phyloP scores from a whole-genome alignment of 768 basidiomycete genomes.

The Psilocybe sp. region DNA sequence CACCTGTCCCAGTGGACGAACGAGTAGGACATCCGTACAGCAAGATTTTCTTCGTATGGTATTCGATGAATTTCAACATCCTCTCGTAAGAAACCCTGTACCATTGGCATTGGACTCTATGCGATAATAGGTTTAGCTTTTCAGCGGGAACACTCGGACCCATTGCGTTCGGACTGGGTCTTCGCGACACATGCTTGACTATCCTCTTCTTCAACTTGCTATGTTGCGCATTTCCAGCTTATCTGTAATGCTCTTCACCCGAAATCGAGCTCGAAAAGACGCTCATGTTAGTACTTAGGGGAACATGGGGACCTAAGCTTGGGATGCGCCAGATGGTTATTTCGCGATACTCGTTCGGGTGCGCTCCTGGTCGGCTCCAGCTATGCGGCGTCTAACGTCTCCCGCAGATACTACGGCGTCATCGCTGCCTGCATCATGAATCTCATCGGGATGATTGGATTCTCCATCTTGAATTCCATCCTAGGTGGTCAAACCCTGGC shows the following conservation, averaged over 20 bases:
- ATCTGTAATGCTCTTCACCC: slow-evolving; percentile 40
- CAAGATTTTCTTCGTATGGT: slow-evolving; percentile 79
- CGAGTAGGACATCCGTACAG: slow-evolving; percentile 59
- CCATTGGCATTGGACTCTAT: no score
- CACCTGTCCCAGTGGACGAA: slow-evolving; percentile 53
- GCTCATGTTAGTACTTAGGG: slow-evolving; percentile 8
- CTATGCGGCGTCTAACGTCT: background rate
- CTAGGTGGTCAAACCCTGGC: slow-evolving; percentile 59
- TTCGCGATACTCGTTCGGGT: slow-evolving; percentile 44
- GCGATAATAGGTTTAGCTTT: slow-evolving; percentile 36
- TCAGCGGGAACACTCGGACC: slow-evolving; percentile 71
- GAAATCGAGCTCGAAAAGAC: background rate
- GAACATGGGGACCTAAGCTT: slow-evolving; percentile 77
- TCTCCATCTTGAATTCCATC: slow-evolving; percentile 70
- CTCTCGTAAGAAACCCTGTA: slow-evolving; percentile 36
- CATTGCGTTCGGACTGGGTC: slow-evolving; percentile 50
- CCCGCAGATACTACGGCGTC: slow-evolving; percentile 45
- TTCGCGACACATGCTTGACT: slow-evolving; percentile 61
- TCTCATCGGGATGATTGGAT: slow-evolving; percentile 61
- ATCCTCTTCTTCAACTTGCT: slow-evolving; percentile 70
- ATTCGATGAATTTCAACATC: slow-evolving; percentile 71
- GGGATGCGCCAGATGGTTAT: slow-evolving; percentile 88
- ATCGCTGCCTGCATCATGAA: slow-evolving; percentile 62
- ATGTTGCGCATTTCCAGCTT: slow-evolving; percentile 57
- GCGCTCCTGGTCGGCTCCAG: slow-evolving; percentile 4